Conservation (phyloP, 805 yeast species). For the Maudiozyma saulgeensis region DNA sequence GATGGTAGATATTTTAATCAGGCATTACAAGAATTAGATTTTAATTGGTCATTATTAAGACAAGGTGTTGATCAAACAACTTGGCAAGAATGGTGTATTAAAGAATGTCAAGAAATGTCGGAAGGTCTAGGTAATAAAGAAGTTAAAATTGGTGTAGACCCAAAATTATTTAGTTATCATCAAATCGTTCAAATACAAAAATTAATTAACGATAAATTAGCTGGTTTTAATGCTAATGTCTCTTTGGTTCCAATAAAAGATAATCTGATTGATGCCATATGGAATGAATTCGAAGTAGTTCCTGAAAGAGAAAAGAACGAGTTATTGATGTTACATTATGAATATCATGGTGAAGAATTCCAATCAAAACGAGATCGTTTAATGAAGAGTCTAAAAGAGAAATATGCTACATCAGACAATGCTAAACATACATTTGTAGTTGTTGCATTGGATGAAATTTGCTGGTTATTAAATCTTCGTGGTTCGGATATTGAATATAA, state of each 20-base stretch:
- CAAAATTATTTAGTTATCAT: conserved; percentile 52
- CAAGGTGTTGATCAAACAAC: conserved; percentile 68
- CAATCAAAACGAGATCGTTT: conserved; percentile 47
- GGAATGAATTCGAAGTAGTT: conserved; percentile 55
- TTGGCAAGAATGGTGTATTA: conserved; percentile 75
- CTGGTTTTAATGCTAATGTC: conserved; percentile 26
- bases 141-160: conserved; percentile 72
- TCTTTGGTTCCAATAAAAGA: conserved; percentile 42
- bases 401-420: conserved; percentile 8
- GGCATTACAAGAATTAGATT: conserved; percentile 74
- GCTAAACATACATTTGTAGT: conserved; percentile 39
- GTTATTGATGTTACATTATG: conserved; percentile 40
- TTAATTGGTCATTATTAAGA: conserved; percentile 69
- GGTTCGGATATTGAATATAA: conserved; percentile 74
- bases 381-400: conserved; percentile 27
- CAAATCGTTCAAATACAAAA: conserved; percentile 25
- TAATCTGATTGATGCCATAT: conserved; percentile 67
- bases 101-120: conserved; percentile 40
- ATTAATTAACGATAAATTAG: conserved; percentile 13
- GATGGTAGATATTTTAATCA: conserved; percentile 94
- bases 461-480: conserved; percentile 83
- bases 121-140: conserved; percentile 32
- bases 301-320: conserved; percentile 49
- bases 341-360: conserved; percentile 58
- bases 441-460: conserved; percentile 77